A percentile compares a stretch with the other conserved stretches of the same genome.
phyloP scores from a whole-genome alignment of 352 stramenopile genomes.

The Blastocystis sp. region DNA sequence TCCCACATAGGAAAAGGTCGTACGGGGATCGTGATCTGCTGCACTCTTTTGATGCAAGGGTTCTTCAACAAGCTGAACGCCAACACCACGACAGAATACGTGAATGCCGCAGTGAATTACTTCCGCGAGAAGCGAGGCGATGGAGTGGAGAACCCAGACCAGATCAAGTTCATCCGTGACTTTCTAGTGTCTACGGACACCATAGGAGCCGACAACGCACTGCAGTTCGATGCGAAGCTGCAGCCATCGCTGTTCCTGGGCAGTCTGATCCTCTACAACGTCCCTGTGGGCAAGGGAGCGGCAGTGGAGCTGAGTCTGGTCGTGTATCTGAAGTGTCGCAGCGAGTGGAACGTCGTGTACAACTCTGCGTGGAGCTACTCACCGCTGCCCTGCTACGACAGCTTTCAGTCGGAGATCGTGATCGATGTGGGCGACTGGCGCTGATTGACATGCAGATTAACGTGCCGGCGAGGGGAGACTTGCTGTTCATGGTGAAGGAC shows the following conservation, averaged over 20 bases:
- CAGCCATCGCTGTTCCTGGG: slow-evolving; percentile 43
- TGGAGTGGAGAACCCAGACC: slow-evolving; percentile 43
- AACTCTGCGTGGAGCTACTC: slow-evolving; percentile 46
- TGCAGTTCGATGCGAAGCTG: slow-evolving; percentile 48
- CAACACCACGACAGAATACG: slow-evolving; percentile 53
- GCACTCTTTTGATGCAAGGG: slow-evolving; percentile 48
- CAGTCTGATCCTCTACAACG: slow-evolving; percentile 51
- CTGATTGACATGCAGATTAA: neutral
- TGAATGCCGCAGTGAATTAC: slow-evolving; percentile 56
- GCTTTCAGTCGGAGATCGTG: slow-evolving; percentile 41
- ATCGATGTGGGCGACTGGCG: neutral
- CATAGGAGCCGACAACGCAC: slow-evolving; percentile 32
- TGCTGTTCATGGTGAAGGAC: slow-evolving; percentile 55
- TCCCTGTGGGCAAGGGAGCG: neutral
- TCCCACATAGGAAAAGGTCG: neutral
- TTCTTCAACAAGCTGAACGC: slow-evolving; percentile 52
- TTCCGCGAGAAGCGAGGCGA: slow-evolving; percentile 54
- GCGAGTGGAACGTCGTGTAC: slow-evolving; percentile 56
- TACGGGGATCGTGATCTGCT: slow-evolving; percentile 55
- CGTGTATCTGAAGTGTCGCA: slow-evolving; percentile 51
- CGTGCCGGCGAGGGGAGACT: neutral
- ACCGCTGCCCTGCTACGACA: neutral
- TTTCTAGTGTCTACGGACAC: slow-evolving; percentile 40
- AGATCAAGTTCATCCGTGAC: slow-evolving; percentile 61
- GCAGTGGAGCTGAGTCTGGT: slow-evolving; percentile 20